Evolutionary conservation across 306 rosid species (phyloP).

Genomic region (Arachis stenosperma): DNA sequence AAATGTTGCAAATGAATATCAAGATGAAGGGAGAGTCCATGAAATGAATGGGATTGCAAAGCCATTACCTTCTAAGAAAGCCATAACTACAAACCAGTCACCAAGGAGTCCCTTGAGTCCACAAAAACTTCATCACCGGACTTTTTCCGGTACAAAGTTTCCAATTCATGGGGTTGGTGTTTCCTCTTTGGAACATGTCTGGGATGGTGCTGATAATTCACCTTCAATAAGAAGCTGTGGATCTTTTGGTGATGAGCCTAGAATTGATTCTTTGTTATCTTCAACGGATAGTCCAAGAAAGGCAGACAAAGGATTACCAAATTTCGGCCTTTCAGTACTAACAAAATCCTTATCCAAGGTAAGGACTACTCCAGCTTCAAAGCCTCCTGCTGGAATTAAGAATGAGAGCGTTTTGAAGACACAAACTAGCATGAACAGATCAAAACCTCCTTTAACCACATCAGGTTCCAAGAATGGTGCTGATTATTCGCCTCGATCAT

Average conservation of each 20-base stretch:
- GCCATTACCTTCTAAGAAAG: constrained; percentile 48
- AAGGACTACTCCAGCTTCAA: constrained; percentile 45
- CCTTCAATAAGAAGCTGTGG: constrained; percentile 69
- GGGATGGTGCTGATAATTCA: constrained; percentile 70
- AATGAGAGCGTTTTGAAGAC: constrained; percentile 52
- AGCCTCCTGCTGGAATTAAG: constrained; percentile 59
- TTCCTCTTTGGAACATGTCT: constrained; percentile 69
- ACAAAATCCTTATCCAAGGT: constrained; percentile 52
- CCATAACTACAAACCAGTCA: constrained; percentile 35
- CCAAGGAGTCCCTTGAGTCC: constrained; percentile 49
- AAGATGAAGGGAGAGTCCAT: constrained; percentile 44
- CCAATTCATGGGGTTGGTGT: constrained; percentile 8
- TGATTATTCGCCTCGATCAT: constrained; percentile 41
- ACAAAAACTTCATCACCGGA: constrained; percentile 35
- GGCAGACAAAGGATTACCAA: constrained; percentile 48
- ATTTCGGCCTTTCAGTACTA: constrained; percentile 39
- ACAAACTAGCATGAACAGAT: constrained; percentile 48
- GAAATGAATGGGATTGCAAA: constrained; percentile 43
- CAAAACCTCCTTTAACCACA: constrained; percentile 46
- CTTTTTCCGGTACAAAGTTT: constrained; percentile 8
- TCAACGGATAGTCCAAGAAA: constrained; percentile 46
- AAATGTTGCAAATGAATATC: constrained; percentile 49
- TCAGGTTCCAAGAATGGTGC: constrained; percentile 42
- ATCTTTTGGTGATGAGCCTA: constrained; percentile 87
- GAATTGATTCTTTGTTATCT: constrained; percentile 82